phyloP scores from a whole-genome alignment of 495 filamentous ascomycete species.

The Penicillium coffeae region DNA sequence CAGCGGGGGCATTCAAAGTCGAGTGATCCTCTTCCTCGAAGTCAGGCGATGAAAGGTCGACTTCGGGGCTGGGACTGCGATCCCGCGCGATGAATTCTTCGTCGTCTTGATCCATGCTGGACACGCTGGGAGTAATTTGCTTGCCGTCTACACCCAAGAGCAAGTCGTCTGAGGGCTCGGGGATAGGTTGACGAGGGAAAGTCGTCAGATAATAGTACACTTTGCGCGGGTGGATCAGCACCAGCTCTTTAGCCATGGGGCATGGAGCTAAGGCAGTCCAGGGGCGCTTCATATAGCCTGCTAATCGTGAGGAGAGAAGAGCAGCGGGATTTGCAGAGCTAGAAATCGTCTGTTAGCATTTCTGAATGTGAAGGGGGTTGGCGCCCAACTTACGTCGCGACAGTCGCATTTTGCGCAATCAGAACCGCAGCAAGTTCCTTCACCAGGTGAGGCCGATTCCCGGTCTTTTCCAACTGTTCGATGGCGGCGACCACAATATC shows the following conservation, averaged over 20 bases:
- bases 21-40: slow-evolving; percentile 67
- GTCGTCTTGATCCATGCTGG: slow-evolving; percentile 65
- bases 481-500: slow-evolving; percentile 93
- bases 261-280: slow-evolving; percentile 82
- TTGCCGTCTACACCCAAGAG: slow-evolving; percentile 42
- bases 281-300: slow-evolving; percentile 81
- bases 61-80: slow-evolving; percentile 83
- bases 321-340: slow-evolving; percentile 95
- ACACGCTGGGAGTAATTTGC: slow-evolving; percentile 78
- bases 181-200: slow-evolving; percentile 74
- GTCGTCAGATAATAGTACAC: slow-evolving; percentile 96
- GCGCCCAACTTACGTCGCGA: slow-evolving; percentile 93
- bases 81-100: slow-evolving; percentile 67
- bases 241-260: slow-evolving; percentile 86
- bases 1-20: slow-evolving; percentile 34
- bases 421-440: slow-evolving; percentile 89
- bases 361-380: no score
- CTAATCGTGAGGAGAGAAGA: slow-evolving; percentile 87
- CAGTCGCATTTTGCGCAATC: slow-evolving; percentile 68
- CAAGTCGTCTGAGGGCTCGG: slow-evolving; percentile 61
- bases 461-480: slow-evolving; percentile 83
- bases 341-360: slow-evolving; percentile 32
- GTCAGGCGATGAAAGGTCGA: slow-evolving; percentile 85
- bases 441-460: slow-evolving; percentile 88
- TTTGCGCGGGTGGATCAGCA: slow-evolving; percentile 86